Percentiles rank a stretch among this genome's conserved stretches.
phyloP scores from a whole-genome alignment of 306 rosid genomes.

The Amphicarpaea edgeworthii region DNA sequence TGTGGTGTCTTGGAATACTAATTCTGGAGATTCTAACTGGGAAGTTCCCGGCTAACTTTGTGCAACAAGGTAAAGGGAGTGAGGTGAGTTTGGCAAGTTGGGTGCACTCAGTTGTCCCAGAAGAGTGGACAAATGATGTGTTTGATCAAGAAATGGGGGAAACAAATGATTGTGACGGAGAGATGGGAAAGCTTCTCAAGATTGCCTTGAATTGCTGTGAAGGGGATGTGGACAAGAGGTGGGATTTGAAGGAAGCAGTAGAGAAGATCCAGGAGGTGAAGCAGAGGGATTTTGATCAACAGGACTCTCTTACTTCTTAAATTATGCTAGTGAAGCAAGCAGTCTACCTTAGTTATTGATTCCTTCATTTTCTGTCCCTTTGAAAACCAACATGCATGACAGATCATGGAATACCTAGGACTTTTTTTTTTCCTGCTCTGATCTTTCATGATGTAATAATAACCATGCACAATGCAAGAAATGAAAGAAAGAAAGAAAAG shows the following conservation, averaged over 20 bases:
- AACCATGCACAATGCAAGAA: neutral
- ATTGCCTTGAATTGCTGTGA: conserved; percentile 75
- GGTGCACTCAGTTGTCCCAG: conserved; percentile 62
- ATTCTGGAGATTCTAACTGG: conserved; percentile 79
- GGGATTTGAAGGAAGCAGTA: conserved; percentile 70
- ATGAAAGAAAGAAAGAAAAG: neutral
- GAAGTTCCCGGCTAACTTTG: conserved; percentile 59
- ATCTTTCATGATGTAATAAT: conserved; percentile 1
- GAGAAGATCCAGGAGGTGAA: conserved; percentile 71
- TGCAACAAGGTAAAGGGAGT: conserved; percentile 67
- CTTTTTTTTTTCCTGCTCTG: conserved; percentile 5
- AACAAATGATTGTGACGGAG: conserved; percentile 52
- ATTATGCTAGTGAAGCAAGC: conserved; percentile 57
- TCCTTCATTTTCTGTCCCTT: conserved; percentile 30
- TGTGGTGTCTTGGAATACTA: conserved; percentile 85
- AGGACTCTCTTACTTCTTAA: conserved; percentile 41
- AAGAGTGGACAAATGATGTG: conserved; percentile 62
- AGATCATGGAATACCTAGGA: conserved; percentile 10
- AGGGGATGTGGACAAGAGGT: conserved; percentile 72
- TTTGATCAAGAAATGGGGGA: conserved; percentile 69
- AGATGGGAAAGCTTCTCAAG: conserved; percentile 70
- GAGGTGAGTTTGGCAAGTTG: conserved; percentile 69
- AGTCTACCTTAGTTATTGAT: conserved; percentile 27
- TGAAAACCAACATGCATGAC: neutral
- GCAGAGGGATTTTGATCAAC: conserved; percentile 48